Base-by-base conservation (phyloP, 139 green algal genomes). In the Chlorella ohadii region DNA sequence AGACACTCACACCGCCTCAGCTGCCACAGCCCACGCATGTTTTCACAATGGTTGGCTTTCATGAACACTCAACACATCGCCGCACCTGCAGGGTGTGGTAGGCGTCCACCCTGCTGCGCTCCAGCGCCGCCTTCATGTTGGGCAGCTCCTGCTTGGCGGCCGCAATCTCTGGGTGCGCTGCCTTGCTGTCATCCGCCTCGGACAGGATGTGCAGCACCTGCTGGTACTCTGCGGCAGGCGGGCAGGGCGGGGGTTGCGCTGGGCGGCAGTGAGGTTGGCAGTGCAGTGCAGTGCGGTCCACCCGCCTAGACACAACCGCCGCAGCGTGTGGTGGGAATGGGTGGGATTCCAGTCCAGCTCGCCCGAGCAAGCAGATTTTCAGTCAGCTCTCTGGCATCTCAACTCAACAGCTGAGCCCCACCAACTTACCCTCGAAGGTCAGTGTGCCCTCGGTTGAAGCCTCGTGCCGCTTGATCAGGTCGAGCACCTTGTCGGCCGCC, bases 61-160 rank as follows among this genome's bases (percentile, higher is more conserved):
- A n/a, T n/a, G n/a, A n/a, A n/a, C n/a, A n/a, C n/a, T n/a, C n/a
- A n/a, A n/a, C n/a, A n/a, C n/a, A n/a, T n/a, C 65, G 17, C 51
- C 71, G 55, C 66, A 84, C 66, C 44, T 68, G 36, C 23, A 87
- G 64, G 17, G 31, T 47, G 28, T 86, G 51, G 67, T 87, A 87
- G 67, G 56, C 38, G 55, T 87, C 81, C 9, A 23, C 72, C 25
- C 63, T 78, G 38, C 51, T 72, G n/a, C 86, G 73, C 36, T 84
- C 16, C 71, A 89, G 38, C 20, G 85, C 85, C 28, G 55, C 72
- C 33, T 87, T 57, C 79, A 91, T 88, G 67, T 91, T 90, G 22
- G 85, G 73, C 63, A 91, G 78, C 79, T 91, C 87, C 17, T 20
- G 6, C 57, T 78, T 77, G 25, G 87, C 87, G 67, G 87, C 80